phyloP scores from a whole-genome alignment of 805 yeast genomes.

The Spencermartinsiella europaea region DNA sequence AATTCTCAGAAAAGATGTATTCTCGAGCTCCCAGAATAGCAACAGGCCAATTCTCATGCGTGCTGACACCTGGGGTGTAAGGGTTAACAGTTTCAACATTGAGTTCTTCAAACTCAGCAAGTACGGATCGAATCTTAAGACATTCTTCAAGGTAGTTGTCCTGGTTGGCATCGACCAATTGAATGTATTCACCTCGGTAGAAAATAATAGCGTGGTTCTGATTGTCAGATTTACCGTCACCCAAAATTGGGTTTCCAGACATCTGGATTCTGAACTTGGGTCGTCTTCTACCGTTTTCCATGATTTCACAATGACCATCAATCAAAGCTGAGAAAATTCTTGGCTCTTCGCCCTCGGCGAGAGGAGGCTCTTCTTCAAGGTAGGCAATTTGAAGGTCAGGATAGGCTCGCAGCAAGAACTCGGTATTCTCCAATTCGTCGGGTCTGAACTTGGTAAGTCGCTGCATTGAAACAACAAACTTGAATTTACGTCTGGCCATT shows the following conservation, averaged over 20 bases:
- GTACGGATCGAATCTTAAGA: constrained; percentile 65
- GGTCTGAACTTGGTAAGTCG: constrained; percentile 59
- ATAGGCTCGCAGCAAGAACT: constrained; percentile 60
- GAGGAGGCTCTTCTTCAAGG: constrained; percentile 80
- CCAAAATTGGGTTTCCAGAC: constrained; percentile 77
- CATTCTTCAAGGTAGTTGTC: constrained; percentile 81
- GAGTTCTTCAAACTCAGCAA: constrained; percentile 70
- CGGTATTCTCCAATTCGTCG: constrained; percentile 64
- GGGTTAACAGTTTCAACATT: constrained; percentile 36
- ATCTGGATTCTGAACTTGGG: constrained; percentile 61
- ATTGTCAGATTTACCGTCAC: constrained; percentile 82
- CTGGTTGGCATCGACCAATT: constrained; percentile 78
- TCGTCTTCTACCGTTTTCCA: constrained; percentile 51
- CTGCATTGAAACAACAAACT: constrained; percentile 83
- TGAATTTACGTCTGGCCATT: constrained; percentile 76
- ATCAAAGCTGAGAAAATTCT: constrained; percentile 64
- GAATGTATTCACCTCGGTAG: constrained; percentile 76
- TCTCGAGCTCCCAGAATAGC: constrained; percentile 83
- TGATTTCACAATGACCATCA: constrained; percentile 63
- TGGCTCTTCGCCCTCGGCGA: constrained; percentile 41
- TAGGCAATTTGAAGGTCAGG: constrained; percentile 79
- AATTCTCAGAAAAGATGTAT: constrained; percentile 75
- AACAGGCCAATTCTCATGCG: constrained; percentile 59
- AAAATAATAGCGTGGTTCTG: constrained; percentile 73
- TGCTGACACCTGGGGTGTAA: constrained; percentile 54